Evolutionary conservation across 495 filamentous ascomycete species (phyloP), one percentile per base, ranked within the genome.

Genomic region (Ascobolus immersus): DNA sequence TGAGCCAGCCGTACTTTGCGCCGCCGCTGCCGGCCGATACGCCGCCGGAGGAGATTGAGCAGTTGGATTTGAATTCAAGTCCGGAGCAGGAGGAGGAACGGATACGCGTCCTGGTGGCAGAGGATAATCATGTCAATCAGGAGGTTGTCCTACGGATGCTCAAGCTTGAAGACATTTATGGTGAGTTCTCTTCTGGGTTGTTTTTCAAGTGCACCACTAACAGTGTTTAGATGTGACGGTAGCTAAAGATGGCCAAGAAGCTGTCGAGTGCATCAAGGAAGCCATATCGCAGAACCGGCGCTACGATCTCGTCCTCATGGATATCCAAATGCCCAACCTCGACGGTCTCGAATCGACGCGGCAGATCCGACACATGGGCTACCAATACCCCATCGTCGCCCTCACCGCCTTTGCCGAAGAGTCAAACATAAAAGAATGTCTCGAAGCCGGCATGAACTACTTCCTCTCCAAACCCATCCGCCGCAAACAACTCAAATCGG

Each of bases 81-180:
- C 53, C 31, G 54, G 55, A 26, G 49, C 54, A 7, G 54, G 57
- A 4, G 64, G 60, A 1, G 62, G 64, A 17, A 77, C 10, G 69
- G 46, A 60, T 89, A 17, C 68, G 73, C 19, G 76, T 91, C 4
- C 55, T 93, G n/a, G 81, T 93, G 15, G 81, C 82, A 0, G 81
- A 93, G 47, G 81, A 93, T 55, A 93, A 93, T 47, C 69, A 69
- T 20, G 79, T 82, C n/a, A 93, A 93, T 47, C 76, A 89, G 44
- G 78, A 91, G 44, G 82, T 93, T 11, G 80, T 91, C 19, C 52
- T 73, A n/a, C 64, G 67, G 32, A 74, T 75, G 70, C 52, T 75
- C 27, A 71, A 70, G 36, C 54, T 74, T 5, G 71, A 75, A 48
- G 66, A 71, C 28, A 65, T 75, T 17, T 70, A 67, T 44, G 57